These are phyloP conservation scores for Fusarium continuum DNA, from an alignment of 2,329 filamentous ascomycete species.

Conservation along the genomic window DNA sequence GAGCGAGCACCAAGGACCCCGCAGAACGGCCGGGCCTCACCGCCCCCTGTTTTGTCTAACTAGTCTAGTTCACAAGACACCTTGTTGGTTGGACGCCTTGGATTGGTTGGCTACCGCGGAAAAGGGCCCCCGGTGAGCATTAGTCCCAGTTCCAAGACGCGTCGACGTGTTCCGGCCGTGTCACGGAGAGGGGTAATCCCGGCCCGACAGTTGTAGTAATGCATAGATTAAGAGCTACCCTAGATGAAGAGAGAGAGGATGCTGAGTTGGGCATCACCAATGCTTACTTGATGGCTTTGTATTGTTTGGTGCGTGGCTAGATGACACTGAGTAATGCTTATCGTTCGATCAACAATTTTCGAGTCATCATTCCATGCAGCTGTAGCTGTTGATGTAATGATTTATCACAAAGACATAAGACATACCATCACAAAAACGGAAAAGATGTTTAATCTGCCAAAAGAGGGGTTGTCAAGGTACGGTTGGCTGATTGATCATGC, in stretches of 20 bases:
- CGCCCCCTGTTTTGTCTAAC: conserved; percentile 11
- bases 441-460: not conserved
- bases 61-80: not conserved
- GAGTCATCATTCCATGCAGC: not conserved
- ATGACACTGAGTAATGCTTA: conserved; percentile 18
- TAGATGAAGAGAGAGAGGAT: not conserved
- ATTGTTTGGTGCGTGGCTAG: not conserved
- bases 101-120: not conserved
- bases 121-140: not conserved
- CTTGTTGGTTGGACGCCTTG: conserved; percentile 4
- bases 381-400: conserved; percentile 3
- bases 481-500: not conserved
- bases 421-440: not conserved
- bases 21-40: conserved; percentile 34
- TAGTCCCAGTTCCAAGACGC: conserved; percentile 3
- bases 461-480: conserved; percentile 11
- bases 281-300: conserved; percentile 5
- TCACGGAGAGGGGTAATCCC: no score
- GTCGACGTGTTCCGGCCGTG: conserved; percentile 15
- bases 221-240: conserved; percentile 1
- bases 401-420: not conserved
- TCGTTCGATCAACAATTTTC: not conserved
- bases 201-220: conserved; percentile 7
- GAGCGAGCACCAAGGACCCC: conserved; percentile 11
- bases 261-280: conserved; percentile 6